These are phyloP conservation scores for Leccinum insolens DNA, from an alignment of 1,284 basidiomycete species.

Conservation along the genomic window DNA sequence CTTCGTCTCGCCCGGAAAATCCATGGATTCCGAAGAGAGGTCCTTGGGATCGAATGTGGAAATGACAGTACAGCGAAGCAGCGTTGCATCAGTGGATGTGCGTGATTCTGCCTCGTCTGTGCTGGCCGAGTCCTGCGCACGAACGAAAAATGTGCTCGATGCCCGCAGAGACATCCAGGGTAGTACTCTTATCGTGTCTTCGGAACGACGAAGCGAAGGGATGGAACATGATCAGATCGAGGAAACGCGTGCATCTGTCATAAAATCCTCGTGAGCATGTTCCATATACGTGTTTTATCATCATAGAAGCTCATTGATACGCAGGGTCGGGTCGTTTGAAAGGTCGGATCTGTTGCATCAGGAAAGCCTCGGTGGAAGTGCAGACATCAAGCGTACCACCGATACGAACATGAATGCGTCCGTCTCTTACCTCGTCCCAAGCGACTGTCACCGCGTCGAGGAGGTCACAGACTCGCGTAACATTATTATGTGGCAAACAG, in stretches of 20 bases:
- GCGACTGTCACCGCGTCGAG: neutral
- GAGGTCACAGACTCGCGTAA: neutral
- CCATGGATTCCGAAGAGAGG: neutral
- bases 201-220: neutral
- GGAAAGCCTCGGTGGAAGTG: neutral
- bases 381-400: neutral
- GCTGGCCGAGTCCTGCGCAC: neutral
- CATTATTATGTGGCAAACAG: neutral
- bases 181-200: neutral
- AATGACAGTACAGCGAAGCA: neutral
- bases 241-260: neutral
- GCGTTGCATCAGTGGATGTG: neutral
- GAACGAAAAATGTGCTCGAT: neutral
- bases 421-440: neutral
- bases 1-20: neutral
- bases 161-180: neutral
- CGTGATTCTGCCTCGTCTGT: neutral
- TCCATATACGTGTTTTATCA: neutral
- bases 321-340: slow-evolving; percentile 4
- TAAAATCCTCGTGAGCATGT: slow-evolving; percentile 7
- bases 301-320: slow-evolving; percentile 1
- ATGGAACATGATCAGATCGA: neutral
- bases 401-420: neutral
- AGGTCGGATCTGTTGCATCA: neutral
- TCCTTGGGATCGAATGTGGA: neutral